phyloP scores from a whole-genome alignment of 176 grass and related monocot genomes.

The Puccinellia tenuiflora region DNA sequence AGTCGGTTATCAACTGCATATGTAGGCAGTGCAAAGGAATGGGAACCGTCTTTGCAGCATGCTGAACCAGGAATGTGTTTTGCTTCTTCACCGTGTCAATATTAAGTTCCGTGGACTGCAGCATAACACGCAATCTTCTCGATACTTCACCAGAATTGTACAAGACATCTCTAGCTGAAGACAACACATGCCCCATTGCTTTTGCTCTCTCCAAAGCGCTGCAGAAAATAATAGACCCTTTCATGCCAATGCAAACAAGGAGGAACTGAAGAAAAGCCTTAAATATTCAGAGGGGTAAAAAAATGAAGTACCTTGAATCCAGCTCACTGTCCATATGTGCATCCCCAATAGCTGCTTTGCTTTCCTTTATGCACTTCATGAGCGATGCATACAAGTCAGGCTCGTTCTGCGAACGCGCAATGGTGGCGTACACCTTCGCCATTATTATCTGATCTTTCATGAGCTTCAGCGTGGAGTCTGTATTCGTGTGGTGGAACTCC shows the following conservation, averaged over 20 bases:
- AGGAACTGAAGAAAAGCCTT: constrained; percentile 9
- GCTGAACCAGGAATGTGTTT: constrained; percentile 89
- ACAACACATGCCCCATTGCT: constrained; percentile 72
- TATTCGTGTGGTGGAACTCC: constrained; percentile 46
- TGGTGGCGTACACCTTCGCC: constrained; percentile 74
- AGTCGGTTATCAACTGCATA: constrained; percentile 82
- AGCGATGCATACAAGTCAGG: constrained; percentile 47
- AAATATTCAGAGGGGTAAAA: constrained; percentile 7
- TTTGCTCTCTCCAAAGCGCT: constrained; percentile 86
- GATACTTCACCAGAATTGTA: constrained; percentile 47
- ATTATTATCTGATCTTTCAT: constrained; percentile 89
- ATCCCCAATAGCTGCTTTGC: constrained; percentile 46
- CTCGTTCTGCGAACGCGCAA: constrained; percentile 59
- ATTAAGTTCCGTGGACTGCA: constrained; percentile 76
- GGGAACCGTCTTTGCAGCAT: constrained; percentile 92
- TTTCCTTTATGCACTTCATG: constrained; percentile 69
- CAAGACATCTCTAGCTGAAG: constrained; percentile 66
- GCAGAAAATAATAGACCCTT: constrained; percentile 28
- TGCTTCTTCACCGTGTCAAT: constrained; percentile 76
- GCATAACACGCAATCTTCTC: constrained; percentile 69
- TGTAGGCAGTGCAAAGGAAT: constrained; percentile 86
- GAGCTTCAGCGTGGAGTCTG: constrained; percentile 56
- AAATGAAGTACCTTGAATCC: constrained; percentile 41
- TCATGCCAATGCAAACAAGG: neutral
- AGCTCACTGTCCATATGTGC: constrained; percentile 56